Evolutionary conservation across 768 basidiomycete species (phyloP), one percentile per base, ranked within the genome.

Genomic region (Trametes punicea): DNA sequence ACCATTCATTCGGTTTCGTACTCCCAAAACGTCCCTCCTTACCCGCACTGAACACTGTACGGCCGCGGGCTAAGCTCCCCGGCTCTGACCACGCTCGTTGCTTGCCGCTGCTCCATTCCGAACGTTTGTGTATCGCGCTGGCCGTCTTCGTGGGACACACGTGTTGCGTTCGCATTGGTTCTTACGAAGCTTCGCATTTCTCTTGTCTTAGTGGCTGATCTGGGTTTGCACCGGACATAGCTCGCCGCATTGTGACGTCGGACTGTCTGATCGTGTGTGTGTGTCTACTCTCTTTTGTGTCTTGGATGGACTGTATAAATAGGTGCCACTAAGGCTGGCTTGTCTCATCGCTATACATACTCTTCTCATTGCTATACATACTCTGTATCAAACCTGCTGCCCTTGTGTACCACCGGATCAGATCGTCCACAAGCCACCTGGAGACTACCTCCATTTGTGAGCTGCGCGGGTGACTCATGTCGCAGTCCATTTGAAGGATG

Each of bases 291-390:
- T 36, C 34, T 36, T 15, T 36, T 16, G 34, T 47, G 25, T 21
- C n/a, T 33, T 27, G 48, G 52, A 46, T 25, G 52, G 52, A 46
- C 52, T 54, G 52, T 54, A 54, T 54, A 54, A 54, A 46, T 54
- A 54, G 52, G 36, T 31, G n/a, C 41, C 30, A 36, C n/a, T n/a
- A n/a, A n/a, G n/a, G n/a, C n/a, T n/a, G n/a, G n/a, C n/a, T 41
- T 41, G 51, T 39, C 21, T 33, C 41, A 38, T 39, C 44, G 40
- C 51, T 31, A 23, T 27, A 23, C 51, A 10, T 39, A 36, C 34
- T 46, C 44, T 38, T 29, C 16, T 23, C 52, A 44, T 21, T 39
- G 52, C 42, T 33, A 46, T 29, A 51, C 42, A 25, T 44, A 25
- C 30, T 46, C 13, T 30, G 44, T 34, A 36, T 34, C 25, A 9